These are phyloP conservation scores for Metarhizium rileyi DNA, from an alignment of 2,329 filamentous ascomycete genomes.

Conservation along the genomic window DNA sequence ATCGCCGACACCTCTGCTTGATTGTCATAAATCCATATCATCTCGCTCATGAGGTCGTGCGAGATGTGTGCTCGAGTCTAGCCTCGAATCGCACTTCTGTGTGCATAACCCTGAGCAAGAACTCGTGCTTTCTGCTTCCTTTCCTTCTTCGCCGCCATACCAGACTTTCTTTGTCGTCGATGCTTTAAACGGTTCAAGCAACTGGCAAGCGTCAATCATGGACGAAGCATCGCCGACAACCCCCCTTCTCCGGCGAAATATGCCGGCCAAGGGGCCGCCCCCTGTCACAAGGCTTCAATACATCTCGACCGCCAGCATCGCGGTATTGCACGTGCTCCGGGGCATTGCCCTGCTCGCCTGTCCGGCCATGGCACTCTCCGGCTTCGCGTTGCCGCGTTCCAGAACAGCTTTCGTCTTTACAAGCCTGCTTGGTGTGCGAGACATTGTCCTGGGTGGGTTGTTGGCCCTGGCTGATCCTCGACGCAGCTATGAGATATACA, in stretches of 20 bases:
- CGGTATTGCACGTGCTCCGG: conserved; percentile 17
- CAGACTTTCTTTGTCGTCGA: not conserved
- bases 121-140: too few relatives aligned
- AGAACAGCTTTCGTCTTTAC: conserved; percentile 20
- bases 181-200: not conserved
- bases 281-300: conserved; percentile 13
- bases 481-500: conserved; percentile 16
- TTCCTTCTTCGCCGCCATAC: not conserved
- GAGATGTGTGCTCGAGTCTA: not conserved
- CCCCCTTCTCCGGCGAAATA: conserved; percentile 4
- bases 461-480: conserved; percentile 16
- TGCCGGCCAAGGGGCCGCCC: not conserved
- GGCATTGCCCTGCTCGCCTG: conserved; percentile 19
- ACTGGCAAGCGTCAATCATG: not conserved
- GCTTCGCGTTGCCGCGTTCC: conserved; percentile 19
- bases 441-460: conserved; percentile 20
- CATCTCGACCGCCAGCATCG: conserved; percentile 15
- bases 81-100: not conserved
- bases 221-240: conserved; percentile 3
- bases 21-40: not conserved
- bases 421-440: conserved; percentile 21
- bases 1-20: not conserved
- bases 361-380: conserved; percentile 19
- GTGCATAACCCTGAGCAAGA: not conserved
- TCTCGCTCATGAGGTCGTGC: not conserved